Conservation (phyloP, 805 yeast genomes). For the Candida alai region DNA sequence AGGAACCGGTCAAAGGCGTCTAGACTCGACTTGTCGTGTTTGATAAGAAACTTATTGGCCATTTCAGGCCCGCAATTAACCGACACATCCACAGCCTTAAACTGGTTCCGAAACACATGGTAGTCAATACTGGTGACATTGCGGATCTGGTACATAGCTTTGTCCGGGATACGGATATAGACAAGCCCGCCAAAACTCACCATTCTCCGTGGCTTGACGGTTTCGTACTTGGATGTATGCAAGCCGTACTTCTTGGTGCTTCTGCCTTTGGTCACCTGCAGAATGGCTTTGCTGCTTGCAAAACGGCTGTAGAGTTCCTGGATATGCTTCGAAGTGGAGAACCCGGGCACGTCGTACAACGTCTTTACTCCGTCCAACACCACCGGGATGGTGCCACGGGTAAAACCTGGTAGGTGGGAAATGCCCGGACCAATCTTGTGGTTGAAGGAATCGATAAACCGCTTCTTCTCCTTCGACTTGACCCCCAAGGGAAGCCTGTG, state of each 20-base stretch:
- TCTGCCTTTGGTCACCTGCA: conserved; percentile 25
- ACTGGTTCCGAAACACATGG: conserved; percentile 27
- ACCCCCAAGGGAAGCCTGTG: conserved; percentile 3
- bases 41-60: conserved; percentile 10
- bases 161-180: conserved; percentile 51
- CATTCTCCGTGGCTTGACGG: conserved; percentile 43
- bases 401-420: conserved; percentile 65
- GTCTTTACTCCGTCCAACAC: conserved; percentile 26
- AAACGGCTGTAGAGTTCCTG: conserved; percentile 11
- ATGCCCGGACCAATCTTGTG: conserved; percentile 42
- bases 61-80: conserved; percentile 10
- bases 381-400: conserved; percentile 46
- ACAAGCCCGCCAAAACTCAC: conserved; percentile 60
- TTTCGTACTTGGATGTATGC: conserved; percentile 27
- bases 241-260: conserved; percentile 27
- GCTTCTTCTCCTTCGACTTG: conserved; percentile 9
- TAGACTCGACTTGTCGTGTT: conserved; percentile 11
- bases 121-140: conserved; percentile 41
- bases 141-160: conserved; percentile 45
- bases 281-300: conserved; percentile 17
- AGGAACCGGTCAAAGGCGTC: conserved; percentile 39
- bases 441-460: conserved; percentile 17
- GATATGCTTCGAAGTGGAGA: conserved; percentile 16
- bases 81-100: conserved; percentile 24
- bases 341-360: conserved; percentile 49